These are phyloP conservation scores for Rhizomucor pusillus DNA, from an alignment of 371 early-diverging fungal genomes.

Conservation along the genomic window DNA sequence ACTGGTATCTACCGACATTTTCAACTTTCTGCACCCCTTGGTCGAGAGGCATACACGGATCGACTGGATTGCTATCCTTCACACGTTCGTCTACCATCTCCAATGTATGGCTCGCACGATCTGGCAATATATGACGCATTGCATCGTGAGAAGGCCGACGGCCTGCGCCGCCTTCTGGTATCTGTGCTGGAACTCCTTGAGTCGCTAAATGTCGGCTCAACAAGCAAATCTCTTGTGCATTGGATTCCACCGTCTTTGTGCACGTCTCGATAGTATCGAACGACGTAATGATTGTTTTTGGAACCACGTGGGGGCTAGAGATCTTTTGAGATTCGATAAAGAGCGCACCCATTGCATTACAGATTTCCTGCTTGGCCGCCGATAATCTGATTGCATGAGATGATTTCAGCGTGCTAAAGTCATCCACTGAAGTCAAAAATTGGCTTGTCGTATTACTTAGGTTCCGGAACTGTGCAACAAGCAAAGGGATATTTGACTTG, in stretches of 20 bases:
- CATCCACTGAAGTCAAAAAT: conserved; percentile 39
- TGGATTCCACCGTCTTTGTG: conserved; percentile 14
- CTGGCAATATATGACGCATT: background rate
- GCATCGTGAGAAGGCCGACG: conserved; percentile 13
- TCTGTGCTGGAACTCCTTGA: background rate
- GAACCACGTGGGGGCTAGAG: conserved; percentile 40
- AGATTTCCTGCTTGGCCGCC: conserved; percentile 58
- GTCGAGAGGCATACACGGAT: background rate
- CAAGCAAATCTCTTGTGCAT: conserved; percentile 16
- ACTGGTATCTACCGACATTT: background rate
- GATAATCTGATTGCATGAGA: conserved; percentile 37
- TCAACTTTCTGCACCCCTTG: background rate
- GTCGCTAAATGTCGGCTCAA: conserved; percentile 13
- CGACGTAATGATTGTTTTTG: conserved; percentile 10
- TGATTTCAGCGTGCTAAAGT: conserved; percentile 13
- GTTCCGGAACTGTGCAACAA: conserved; percentile 56
- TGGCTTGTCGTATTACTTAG: conserved; percentile 45
- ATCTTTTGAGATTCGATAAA: conserved; percentile 67
- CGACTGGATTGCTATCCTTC: background rate
- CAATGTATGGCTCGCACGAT: conserved; percentile 2
- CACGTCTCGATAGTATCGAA: conserved; percentile 20
- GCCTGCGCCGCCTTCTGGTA: conserved; percentile 11
- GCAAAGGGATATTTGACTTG: conserved; percentile 53
- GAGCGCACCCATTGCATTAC: conserved; percentile 67
- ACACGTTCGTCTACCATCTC: conserved; percentile 11